A percentile compares a stretch with the other conserved stretches of the same genome.
Conservation (phyloP, 2,329 filamentous ascomycete genomes). For the Penicillium hordei region DNA sequence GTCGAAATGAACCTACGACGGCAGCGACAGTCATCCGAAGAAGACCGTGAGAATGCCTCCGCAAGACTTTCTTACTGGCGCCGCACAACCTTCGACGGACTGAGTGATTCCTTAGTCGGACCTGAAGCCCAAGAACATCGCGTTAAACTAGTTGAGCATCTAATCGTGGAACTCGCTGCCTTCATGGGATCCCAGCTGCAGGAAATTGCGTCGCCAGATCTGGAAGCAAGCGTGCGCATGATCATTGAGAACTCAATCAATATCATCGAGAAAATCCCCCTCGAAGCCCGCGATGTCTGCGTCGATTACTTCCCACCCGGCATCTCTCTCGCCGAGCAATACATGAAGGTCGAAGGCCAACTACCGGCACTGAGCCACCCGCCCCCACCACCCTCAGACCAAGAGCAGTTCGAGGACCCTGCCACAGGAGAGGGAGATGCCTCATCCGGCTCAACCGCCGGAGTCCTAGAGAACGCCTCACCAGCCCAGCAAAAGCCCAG, state of each 20-base stretch:
- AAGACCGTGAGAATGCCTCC: constrained; percentile 85
- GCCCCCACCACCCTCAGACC: constrained; percentile 21
- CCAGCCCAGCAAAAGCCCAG: constrained; percentile 28
- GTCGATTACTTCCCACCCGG: constrained; percentile 84
- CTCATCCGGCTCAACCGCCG: constrained; percentile 24
- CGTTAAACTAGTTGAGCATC: constrained; percentile 65
- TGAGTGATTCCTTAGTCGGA: constrained; percentile 68
- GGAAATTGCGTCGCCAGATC: constrained; percentile 72
- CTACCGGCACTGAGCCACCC: constrained; percentile 57
- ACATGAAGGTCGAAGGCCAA: constrained; percentile 80
- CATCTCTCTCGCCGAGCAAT: constrained; percentile 63
- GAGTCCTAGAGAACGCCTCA: constrained; percentile 15
- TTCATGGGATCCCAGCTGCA: constrained; percentile 71
- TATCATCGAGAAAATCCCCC: constrained; percentile 79
- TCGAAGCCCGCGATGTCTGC: constrained; percentile 87
- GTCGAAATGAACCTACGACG: constrained; percentile 86
- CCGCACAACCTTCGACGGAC: constrained; percentile 88
- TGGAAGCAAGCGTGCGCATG: constrained; percentile 87
- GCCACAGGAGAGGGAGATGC: constrained; percentile 20
- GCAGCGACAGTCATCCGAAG: constrained; percentile 69
- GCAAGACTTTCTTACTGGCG: constrained; percentile 90
- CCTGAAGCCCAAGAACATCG: constrained; percentile 66
- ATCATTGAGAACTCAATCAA: constrained; percentile 88
- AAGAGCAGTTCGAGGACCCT: constrained; percentile 17
- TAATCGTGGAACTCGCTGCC: constrained; percentile 67